A percentile compares a stretch with the other conserved stretches of the same genome.
Evolutionary conservation across 352 stramenopile genomes (phyloP).

Genomic region (Globisporangium echinulatum): DNA sequence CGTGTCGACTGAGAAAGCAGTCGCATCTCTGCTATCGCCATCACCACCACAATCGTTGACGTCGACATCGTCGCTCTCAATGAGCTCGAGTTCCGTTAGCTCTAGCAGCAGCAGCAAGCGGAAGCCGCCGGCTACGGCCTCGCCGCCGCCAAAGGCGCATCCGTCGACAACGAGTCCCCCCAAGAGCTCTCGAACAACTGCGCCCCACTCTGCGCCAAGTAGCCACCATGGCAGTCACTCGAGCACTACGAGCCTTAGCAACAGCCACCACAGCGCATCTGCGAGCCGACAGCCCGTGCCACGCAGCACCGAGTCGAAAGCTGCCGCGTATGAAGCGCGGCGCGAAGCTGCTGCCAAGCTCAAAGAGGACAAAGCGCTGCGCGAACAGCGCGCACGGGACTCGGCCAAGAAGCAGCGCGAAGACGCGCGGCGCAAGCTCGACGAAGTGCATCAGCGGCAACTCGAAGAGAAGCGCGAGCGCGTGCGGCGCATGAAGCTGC

Average conservation of each 20-base stretch:
- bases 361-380: conserved; percentile 62
- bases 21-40: too few species aligned
- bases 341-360: conserved; percentile 56
- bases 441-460: conserved; percentile 58
- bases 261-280: conserved; percentile 1
- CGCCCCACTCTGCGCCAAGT: too few species aligned
- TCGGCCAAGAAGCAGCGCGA: conserved; percentile 61
- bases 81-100: not conserved
- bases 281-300: conserved; percentile 17
- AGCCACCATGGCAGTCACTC: not conserved
- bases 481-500: conserved; percentile 49
- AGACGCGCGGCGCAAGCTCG: conserved; percentile 49
- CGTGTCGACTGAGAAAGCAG: not conserved
- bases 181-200: too few species aligned
- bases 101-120: not conserved
- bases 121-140: not conserved
- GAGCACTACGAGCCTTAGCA: not conserved
- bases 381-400: conserved; percentile 54
- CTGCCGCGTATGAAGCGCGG: conserved; percentile 42
- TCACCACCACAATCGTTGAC: not conserved
- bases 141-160: too few species aligned
- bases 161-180: too few species aligned
- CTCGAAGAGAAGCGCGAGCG: conserved; percentile 65
- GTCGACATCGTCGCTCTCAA: not conserved
- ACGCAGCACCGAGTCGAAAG: conserved; percentile 7